These are phyloP conservation scores for Phoenix roebelenii DNA, from an alignment of 176 grass and related monocot species.

Conservation along the genomic window DNA sequence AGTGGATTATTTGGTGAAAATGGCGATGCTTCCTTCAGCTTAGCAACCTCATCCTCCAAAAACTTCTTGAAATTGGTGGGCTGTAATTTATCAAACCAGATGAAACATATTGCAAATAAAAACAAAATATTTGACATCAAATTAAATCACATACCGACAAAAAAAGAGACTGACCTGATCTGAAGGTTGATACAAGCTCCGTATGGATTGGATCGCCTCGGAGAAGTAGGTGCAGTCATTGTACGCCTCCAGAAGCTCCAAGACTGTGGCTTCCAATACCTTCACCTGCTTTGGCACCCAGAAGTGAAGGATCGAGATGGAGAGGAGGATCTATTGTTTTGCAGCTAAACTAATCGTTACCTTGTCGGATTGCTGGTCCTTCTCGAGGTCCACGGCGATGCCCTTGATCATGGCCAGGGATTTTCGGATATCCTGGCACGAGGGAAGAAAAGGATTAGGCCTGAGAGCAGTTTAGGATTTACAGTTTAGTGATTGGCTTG, in stretches of 20 bases:
- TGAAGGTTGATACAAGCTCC: constrained; percentile 47
- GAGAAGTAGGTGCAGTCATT: constrained; percentile 46
- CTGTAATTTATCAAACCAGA: constrained; percentile 15
- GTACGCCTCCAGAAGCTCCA: constrained; percentile 53
- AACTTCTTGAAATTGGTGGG: constrained; percentile 55
- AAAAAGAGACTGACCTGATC: constrained; percentile 37
- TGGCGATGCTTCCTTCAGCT: constrained; percentile 39
- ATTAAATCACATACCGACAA: not conserved
- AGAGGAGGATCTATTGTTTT: constrained; percentile 6
- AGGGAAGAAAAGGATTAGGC: not conserved
- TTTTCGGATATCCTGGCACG: constrained; percentile 71
- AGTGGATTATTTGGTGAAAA: constrained; percentile 42
- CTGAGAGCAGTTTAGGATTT: constrained; percentile 8
- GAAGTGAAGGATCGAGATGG: not conserved
- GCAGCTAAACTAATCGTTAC: constrained; percentile 4
- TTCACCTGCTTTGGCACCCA: constrained; percentile 43
- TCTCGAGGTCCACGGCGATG: constrained; percentile 68
- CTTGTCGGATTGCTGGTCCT: constrained; percentile 36
- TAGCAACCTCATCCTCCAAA: constrained; percentile 37
- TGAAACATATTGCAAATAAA: not conserved
- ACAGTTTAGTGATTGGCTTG: constrained; percentile 23
- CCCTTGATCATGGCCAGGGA: constrained; percentile 40
- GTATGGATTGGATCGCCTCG: constrained; percentile 39
- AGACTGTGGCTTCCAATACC: constrained; percentile 37
- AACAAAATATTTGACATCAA: not conserved